Base-by-base conservation (phyloP, 1,284 basidiomycete genomes). In the Rhodotorula sp. region DNA sequence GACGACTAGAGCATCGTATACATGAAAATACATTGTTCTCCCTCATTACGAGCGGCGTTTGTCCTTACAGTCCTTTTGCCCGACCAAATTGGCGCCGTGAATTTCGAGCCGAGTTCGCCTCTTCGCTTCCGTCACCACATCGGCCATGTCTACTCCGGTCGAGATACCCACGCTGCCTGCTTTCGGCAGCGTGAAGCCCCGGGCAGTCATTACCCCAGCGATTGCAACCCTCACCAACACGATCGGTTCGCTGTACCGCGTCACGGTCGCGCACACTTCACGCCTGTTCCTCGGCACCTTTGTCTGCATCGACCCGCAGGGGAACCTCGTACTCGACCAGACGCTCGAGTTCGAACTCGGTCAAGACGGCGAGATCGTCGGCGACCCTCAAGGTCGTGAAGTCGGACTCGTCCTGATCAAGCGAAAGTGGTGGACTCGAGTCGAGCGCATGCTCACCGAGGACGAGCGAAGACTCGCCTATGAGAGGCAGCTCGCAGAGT, bases 261-360 rank as follows among this genome's bases (percentile, higher is more conserved):
- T 76, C 65, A 58, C 68, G n/a, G 58, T 74, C 51, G 39, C 67
- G 10, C 59, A 60, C 26, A 69, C 69, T 4, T 21, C 58, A 6
- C 72, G 75, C 34, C 56, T 60, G 5, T 70, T 72, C 61, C 39
- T 73, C 58, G 75, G 75, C 7, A 61, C 66, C 5, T 76, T 76
- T 57, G 67, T 69, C 61, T 68, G 66, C 62, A 23, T 76, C 52
- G 75, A 76, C 57, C 65, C 59, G 14, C 75, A 76, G 59, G 75
- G 75, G 3, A 76, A 76, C 65, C 47, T 76, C 31, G 70, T 76
- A 18, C 66, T 76, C 26, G 72, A 76, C 59, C 60, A 65, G 12
- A 43, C 75, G 18, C 26, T 58, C 23, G 75, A 76, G 46, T 70
- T 66, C 31, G 64, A 67, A 23, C 21, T 65, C 46, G 68, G 63